Conservation (phyloP, 495 filamentous ascomycete genomes). For the Chaetomium tenue region DNA sequence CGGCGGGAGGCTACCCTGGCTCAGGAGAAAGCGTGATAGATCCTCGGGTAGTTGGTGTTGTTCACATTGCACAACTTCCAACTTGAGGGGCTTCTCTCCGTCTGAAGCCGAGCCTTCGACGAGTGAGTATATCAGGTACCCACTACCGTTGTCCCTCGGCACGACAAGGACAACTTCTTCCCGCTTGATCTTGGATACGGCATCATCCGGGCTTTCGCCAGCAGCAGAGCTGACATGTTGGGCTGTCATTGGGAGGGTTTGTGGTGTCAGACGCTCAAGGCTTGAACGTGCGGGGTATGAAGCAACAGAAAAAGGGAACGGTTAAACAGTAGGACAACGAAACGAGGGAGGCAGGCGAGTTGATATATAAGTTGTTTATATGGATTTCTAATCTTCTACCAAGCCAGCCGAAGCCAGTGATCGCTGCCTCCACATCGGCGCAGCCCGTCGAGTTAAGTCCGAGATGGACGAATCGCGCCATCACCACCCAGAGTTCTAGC, state of each 20-base stretch:
- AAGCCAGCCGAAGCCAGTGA: constrained; percentile 1
- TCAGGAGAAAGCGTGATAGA: constrained; percentile 33
- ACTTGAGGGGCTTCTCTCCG: constrained; percentile 29
- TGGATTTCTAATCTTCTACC: constrained; percentile 25
- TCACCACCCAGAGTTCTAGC: constrained; percentile 10
- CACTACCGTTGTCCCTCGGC: not conserved
- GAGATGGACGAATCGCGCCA: constrained; percentile 28
- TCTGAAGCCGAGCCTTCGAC: constrained; percentile 24
- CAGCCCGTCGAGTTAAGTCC: not conserved
- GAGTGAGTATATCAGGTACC: constrained; percentile 41
- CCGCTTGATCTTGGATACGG: constrained; percentile 20
- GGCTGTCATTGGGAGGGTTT: constrained; percentile 2
- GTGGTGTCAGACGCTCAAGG: too few relatives aligned
- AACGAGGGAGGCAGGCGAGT: not conserved
- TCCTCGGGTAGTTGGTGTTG: constrained; percentile 33
- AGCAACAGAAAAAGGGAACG: not conserved
- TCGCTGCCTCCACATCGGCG: not conserved
- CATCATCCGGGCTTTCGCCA: not conserved
- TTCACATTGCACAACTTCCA: constrained; percentile 25
- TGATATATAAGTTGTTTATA: not conserved
- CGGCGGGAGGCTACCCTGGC: constrained; percentile 28
- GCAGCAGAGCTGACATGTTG: not conserved
- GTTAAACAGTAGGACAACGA: not conserved
- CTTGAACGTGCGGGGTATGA: not conserved
- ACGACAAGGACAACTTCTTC: constrained; percentile 42